Percentiles rank a stretch among this genome's conserved stretches.
These are phyloP conservation scores for Cladosporium colombiae DNA, from an alignment of 2,329 filamentous ascomycete species.

Conservation along the genomic window DNA sequence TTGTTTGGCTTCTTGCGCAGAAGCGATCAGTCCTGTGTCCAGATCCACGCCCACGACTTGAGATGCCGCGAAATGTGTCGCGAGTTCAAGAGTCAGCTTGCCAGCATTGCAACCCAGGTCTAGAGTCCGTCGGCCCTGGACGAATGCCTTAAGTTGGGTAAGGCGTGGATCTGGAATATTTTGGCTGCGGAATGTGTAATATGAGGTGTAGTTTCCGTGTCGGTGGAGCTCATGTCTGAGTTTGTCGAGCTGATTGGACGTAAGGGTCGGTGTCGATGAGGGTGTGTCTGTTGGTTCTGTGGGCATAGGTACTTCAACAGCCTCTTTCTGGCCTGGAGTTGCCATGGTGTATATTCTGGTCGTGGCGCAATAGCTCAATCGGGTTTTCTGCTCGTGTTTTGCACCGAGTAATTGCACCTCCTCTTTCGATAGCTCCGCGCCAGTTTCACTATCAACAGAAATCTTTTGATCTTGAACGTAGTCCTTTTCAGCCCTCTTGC, in stretches of 20 bases:
- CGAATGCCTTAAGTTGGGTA: slow-evolving; percentile 5
- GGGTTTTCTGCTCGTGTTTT: background rate
- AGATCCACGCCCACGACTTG: slow-evolving; percentile 15
- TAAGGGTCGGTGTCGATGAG: background rate
- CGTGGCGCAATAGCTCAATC: background rate
- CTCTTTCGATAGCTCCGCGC: background rate
- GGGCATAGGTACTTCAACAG: background rate
- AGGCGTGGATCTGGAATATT: slow-evolving; percentile 16
- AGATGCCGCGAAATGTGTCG: slow-evolving; percentile 11
- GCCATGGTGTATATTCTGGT: background rate
- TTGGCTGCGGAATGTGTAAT: slow-evolving; percentile 17
- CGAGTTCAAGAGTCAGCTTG: slow-evolving; percentile 13
- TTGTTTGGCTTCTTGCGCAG: slow-evolving; percentile 12
- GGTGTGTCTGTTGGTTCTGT: background rate
- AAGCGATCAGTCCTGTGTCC: background rate
- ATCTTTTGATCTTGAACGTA: background rate
- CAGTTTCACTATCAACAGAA: background rate
- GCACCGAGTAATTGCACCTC: background rate
- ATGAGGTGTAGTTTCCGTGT: slow-evolving; percentile 16
- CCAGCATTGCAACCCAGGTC: slow-evolving; percentile 17
- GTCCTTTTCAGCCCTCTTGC: background rate
- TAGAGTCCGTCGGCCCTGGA: background rate
- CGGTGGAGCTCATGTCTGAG: slow-evolving; percentile 7
- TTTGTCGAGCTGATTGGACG: slow-evolving; percentile 12
- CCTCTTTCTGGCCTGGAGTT: background rate